Evolutionary conservation across 108 stramenopile species (phyloP).

Genomic region (Stephanodiscus minutulus): DNA sequence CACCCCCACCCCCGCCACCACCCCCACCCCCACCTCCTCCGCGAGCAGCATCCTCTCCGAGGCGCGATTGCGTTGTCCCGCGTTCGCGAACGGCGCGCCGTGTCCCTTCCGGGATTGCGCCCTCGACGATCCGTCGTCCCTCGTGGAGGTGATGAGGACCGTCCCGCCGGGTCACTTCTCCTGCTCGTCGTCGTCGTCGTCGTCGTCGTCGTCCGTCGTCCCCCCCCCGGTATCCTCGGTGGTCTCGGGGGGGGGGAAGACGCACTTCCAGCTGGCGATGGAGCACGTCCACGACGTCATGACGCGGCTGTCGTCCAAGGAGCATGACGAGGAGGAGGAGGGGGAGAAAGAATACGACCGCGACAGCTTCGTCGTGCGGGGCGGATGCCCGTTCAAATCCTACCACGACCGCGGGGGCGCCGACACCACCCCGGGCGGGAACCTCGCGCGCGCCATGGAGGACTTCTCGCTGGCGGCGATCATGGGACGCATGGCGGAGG

Average conservation of each 20-base stretch:
- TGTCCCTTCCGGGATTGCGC: background rate
- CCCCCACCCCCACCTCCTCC: too few relatives aligned
- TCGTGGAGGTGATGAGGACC: background rate
- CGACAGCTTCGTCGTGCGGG: background rate
- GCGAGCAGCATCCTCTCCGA: background rate
- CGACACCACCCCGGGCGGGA: background rate
- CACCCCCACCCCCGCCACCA: background rate
- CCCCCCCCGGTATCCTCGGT: too few relatives aligned
- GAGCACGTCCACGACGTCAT: background rate
- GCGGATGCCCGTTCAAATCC: background rate
- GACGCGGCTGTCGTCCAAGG: background rate
- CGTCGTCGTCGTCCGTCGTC: background rate
- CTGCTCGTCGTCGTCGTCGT: background rate
- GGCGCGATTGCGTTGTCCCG: background rate
- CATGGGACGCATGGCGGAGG: conserved; percentile 60
- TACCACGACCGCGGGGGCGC: conserved; percentile 6
- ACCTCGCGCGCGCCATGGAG: conserved; percentile 54
- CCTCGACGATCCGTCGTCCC: background rate
- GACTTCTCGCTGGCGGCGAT: conserved; percentile 67
- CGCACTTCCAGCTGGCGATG: conserved; percentile 1
- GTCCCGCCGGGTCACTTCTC: conserved; percentile 4
- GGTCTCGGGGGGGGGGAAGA: background rate
- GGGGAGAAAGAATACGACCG: too few relatives aligned
- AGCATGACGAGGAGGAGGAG: too few relatives aligned
- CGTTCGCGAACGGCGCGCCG: conserved; percentile 1